Conservation (phyloP, 192 early-diverging fungal species). For the Umbelopsis sp. region DNA sequence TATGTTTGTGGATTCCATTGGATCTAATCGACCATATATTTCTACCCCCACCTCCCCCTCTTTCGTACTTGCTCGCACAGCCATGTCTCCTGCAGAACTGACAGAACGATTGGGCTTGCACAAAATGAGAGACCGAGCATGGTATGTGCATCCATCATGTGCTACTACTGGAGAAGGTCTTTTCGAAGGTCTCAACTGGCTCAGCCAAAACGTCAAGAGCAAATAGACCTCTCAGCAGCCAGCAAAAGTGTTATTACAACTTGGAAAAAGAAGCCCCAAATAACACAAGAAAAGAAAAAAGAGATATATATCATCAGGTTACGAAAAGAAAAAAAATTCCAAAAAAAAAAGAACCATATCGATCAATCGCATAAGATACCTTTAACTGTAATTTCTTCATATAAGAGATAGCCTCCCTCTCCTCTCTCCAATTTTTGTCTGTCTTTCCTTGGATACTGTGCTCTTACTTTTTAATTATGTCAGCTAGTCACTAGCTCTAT, state of each 20-base stretch:
- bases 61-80: not conserved
- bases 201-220: constrained; percentile 69
- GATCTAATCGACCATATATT: too few species aligned
- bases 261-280: not conserved
- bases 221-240: not conserved
- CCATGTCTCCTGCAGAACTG: constrained; percentile 91
- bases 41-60: too few species aligned
- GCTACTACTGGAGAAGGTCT: constrained; percentile 83
- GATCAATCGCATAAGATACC: not conserved
- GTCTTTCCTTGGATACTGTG: not conserved
- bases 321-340: not conserved
- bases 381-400: not conserved
- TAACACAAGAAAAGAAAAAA: not conserved
- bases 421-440: not conserved
- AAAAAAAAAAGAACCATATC: not conserved
- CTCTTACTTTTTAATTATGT: not conserved
- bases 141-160: constrained; percentile 91
- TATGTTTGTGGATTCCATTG: too few species aligned
- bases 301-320: not conserved
- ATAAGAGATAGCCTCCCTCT: not conserved
- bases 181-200: constrained; percentile 84
- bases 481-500: not conserved
- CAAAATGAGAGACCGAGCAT: constrained; percentile 83
- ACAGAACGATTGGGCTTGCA: constrained; percentile 88
- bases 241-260: not conserved